Evolutionary conservation across 208 protist species (phyloP).

Genomic region (Balamuthia mandrillaris): DNA sequence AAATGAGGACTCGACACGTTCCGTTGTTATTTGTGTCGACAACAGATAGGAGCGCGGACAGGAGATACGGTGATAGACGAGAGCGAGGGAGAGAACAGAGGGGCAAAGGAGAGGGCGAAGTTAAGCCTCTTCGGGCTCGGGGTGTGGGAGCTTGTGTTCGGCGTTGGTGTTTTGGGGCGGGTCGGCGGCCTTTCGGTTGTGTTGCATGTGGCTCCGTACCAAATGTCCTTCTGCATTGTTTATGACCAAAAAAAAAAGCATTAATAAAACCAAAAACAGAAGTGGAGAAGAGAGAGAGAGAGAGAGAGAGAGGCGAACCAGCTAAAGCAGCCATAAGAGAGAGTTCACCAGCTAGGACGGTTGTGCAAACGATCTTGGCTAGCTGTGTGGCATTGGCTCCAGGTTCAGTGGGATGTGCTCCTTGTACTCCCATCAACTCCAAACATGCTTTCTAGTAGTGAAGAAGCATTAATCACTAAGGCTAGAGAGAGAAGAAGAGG

Average conservation of each 20-base stretch:
- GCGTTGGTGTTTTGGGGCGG: too few species aligned
- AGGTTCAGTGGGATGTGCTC: conserved; percentile 62
- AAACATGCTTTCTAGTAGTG: conserved; percentile 75
- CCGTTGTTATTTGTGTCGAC: too few species aligned
- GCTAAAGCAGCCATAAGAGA: conserved; percentile 85
- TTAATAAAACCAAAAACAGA: not conserved
- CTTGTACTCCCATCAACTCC: conserved; percentile 82
- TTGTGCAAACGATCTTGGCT: conserved; percentile 80
- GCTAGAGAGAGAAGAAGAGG: not conserved
- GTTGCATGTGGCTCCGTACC: conserved; percentile 54
- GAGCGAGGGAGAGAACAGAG: too few species aligned
- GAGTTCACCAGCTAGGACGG: conserved; percentile 94
- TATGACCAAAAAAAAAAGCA: not conserved
- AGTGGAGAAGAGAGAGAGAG: not conserved
- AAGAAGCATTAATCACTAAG: not conserved
- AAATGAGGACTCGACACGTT: too few species aligned
- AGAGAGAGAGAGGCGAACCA: not conserved
- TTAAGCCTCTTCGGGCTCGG: too few species aligned
- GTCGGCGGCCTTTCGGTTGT: conserved; percentile 51
- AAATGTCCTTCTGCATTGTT: conserved; percentile 38
- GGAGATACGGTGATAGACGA: too few species aligned
- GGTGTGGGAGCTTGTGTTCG: too few species aligned
- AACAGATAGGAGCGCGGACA: too few species aligned
- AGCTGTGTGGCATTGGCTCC: conserved; percentile 86
- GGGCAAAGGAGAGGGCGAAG: too few species aligned